A percentile compares a stretch with the other conserved stretches of the same genome.
Evolutionary conservation across 768 basidiomycete species (phyloP).

Genomic region (Termitomyces sp.): DNA sequence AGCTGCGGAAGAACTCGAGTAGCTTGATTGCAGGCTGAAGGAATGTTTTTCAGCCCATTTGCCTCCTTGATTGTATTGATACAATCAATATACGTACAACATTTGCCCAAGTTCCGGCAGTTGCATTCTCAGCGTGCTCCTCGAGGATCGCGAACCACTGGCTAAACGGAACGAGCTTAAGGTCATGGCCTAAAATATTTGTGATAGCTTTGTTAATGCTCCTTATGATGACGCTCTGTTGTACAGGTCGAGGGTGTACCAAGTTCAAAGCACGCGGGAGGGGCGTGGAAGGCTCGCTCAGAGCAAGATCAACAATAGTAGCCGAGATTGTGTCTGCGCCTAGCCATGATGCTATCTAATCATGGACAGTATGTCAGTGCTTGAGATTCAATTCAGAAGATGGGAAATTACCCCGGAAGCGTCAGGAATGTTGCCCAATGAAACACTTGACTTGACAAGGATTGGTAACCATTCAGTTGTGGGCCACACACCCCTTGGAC

Average conservation of each 20-base stretch:
- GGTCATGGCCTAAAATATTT: neutral
- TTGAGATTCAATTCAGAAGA: neutral
- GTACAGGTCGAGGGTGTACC: conserved; percentile 26
- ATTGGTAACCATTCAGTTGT: conserved; percentile 34
- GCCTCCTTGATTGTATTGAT: too few relatives aligned
- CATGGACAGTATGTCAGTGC: neutral
- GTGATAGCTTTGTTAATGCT: neutral
- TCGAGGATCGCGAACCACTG: conserved; percentile 15
- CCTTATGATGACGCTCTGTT: conserved; percentile 15
- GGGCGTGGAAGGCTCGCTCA: conserved; percentile 13
- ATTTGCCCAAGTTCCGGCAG: neutral
- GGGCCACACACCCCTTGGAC: conserved; percentile 31
- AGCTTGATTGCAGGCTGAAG: conserved; percentile 28
- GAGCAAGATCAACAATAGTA: conserved; percentile 22
- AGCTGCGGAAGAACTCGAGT: conserved; percentile 24
- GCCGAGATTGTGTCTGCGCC: conserved; percentile 20
- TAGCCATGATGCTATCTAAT: conserved; percentile 23
- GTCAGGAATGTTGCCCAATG: conserved; percentile 22
- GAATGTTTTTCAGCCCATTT: neutral
- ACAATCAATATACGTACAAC: neutral
- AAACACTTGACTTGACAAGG: conserved; percentile 27
- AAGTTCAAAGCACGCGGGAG: conserved; percentile 20
- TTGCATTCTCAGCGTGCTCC: conserved; percentile 2
- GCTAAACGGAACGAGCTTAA: conserved; percentile 7
- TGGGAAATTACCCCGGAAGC: conserved; percentile 19